phyloP scores from a whole-genome alignment of 2,329 filamentous ascomycete genomes.

The Calonectria naviculata region DNA sequence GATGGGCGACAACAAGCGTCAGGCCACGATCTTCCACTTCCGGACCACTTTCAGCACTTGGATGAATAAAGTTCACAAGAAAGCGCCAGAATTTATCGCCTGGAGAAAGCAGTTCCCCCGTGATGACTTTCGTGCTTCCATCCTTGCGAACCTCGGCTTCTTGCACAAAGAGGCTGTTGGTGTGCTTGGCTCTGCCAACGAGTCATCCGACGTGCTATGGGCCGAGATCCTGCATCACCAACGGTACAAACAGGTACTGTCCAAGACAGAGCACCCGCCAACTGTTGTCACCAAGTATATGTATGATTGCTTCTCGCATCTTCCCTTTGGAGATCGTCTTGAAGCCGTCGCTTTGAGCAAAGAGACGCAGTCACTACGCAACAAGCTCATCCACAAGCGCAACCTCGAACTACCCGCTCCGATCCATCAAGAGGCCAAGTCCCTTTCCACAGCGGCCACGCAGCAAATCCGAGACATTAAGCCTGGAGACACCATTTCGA shows the following conservation, averaged over 20 bases:
- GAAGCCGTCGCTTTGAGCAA: slow-evolving; percentile 45
- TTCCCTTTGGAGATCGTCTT: slow-evolving; percentile 69
- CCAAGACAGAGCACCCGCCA: slow-evolving; percentile 29
- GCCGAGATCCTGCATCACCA: slow-evolving; percentile 56
- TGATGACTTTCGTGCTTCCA: slow-evolving; percentile 71
- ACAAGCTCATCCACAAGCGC: slow-evolving; percentile 39
- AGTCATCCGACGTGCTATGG: slow-evolving; percentile 62
- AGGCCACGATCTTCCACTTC: slow-evolving; percentile 68
- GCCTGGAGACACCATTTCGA: slow-evolving; percentile 62
- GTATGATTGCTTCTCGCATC: slow-evolving; percentile 70
- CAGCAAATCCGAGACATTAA: slow-evolving; percentile 48
- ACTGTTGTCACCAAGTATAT: slow-evolving; percentile 81
- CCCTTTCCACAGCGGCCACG: slow-evolving; percentile 31
- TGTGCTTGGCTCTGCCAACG: slow-evolving; percentile 49
- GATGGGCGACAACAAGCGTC: slow-evolving; percentile 41
- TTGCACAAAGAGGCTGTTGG: slow-evolving; percentile 73
- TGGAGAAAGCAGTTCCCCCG: slow-evolving; percentile 66
- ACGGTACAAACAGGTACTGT: slow-evolving; percentile 43
- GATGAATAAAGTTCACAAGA: slow-evolving; percentile 59
- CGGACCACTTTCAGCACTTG: slow-evolving; percentile 66
- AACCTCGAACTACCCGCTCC: slow-evolving; percentile 41
- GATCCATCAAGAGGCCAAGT: slow-evolving; percentile 35
- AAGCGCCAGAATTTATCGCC: slow-evolving; percentile 52
- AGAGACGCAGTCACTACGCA: slow-evolving; percentile 41
- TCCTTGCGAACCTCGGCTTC: slow-evolving; percentile 71